Base-by-base conservation (phyloP, 192 early-diverging fungal species). In the Entophlyctis helioformis region DNA sequence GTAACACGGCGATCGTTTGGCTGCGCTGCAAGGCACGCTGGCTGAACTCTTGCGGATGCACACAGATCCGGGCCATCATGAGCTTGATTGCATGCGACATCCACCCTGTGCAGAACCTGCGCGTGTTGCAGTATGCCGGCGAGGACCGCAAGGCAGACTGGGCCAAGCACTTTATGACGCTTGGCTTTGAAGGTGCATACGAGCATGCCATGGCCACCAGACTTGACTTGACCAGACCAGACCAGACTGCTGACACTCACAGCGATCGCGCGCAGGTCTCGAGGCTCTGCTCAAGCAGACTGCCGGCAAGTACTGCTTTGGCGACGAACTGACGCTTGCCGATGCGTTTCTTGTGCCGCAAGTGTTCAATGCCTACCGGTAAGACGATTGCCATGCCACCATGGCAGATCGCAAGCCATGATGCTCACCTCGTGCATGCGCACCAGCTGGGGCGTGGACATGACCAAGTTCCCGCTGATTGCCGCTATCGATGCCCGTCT, bases 81-180 rank as follows among this genome's bases (percentile, higher is more conserved):
- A 60, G 67, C 42, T 58, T 77, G 9, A 80, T 96, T 19, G 75
- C 76, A 29, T 67, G 81, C 56, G 92, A 91, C 46, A 92, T 81
- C 38, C 89, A 91, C 51, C 92, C 92, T 15, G 46, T 89, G 34
- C 82, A 88, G 51, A 96, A 96, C 62, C 53, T 89, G 49, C 48
- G 72, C 29, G 77, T 96, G 1, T 51, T 86, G 44, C 63, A 68
- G 10, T 62, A 82, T 40, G 58, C 82, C 15, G 76, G 72, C 1
- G 73, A 53, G 21, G 66, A 78, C 44, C 34, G 64, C 21, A 44
- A 55, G 16, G 21, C 24, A 9, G 70, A 87, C 57, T 78, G 76
- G 82, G 77, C 71, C 19, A 62, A 58, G 27, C 54, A 74, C 53
- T 73, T 66, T 48, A 60, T 81, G 29, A 36, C 48, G 0, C 45